A percentile compares a stretch with the other conserved stretches of the same genome.
Evolutionary conservation across 2,329 filamentous ascomycete genomes (phyloP).

Genomic region (Pyricularia sp.): DNA sequence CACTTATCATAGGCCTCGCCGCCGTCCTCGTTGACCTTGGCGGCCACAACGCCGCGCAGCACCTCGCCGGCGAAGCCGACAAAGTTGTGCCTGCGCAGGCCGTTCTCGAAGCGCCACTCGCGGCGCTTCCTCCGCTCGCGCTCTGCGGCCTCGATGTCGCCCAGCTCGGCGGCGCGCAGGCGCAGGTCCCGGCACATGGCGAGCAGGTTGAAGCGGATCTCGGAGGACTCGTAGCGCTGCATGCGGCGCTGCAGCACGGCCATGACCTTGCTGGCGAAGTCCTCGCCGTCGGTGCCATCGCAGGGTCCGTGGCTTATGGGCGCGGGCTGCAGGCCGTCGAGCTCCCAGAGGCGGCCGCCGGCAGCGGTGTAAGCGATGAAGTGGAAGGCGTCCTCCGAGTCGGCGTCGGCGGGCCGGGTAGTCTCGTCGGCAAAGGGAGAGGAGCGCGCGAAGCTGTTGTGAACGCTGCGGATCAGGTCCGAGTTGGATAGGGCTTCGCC

Average conservation of each 20-base stretch:
- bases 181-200: slow-evolving; percentile 84
- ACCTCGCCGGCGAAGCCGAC: slow-evolving; percentile 90
- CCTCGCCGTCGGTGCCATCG: slow-evolving; percentile 31
- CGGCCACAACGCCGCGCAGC: slow-evolving; percentile 71
- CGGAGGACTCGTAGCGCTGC: slow-evolving; percentile 70
- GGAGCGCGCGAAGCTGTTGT: slow-evolving; percentile 83
- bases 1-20: slow-evolving; percentile 57
- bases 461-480: slow-evolving; percentile 64
- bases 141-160: slow-evolving; percentile 69
- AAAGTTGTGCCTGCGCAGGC: slow-evolving; percentile 86
- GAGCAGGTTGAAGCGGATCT: slow-evolving; percentile 94
- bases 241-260: slow-evolving; percentile 80
- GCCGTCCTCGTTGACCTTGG: slow-evolving; percentile 59
- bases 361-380: slow-evolving; percentile 92
- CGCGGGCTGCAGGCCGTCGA: slow-evolving; percentile 87
- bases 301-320: slow-evolving; percentile 84
- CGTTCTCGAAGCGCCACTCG: slow-evolving; percentile 93
- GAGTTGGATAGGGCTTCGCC: slow-evolving; percentile 53
- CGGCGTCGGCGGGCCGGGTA: slow-evolving; percentile 56
- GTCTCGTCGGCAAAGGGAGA: slow-evolving; percentile 94
- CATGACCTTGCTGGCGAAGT: slow-evolving; percentile 74
- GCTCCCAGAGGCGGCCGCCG: slow-evolving; percentile 75
- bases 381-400: slow-evolving; percentile 87
- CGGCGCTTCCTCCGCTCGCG: slow-evolving; percentile 75
- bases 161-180: slow-evolving; percentile 66